Base-by-base conservation (phyloP, 768 basidiomycete genomes). In the Boletus bicolor region DNA sequence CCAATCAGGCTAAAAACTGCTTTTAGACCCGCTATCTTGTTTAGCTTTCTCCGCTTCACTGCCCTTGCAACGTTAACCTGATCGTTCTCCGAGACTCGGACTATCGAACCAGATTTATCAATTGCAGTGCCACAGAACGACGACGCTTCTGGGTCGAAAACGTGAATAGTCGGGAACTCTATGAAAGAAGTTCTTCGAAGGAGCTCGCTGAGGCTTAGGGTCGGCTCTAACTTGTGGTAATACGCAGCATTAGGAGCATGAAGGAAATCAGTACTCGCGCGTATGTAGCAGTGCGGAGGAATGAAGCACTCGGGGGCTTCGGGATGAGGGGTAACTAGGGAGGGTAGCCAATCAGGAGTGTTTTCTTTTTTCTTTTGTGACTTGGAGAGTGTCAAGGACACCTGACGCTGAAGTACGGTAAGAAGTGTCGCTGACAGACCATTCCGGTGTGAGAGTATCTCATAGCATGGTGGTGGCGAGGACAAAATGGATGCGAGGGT, bases 91-190 rank as follows among this genome's bases (percentile, higher is more conserved):
- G 15, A 52, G n/a, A 45, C 10, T 15, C 24, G 58, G 28, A 65
- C 36, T 28, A 68, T 49, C 30, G 75, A 74, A 3, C 85, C 85
- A 45, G 76, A 68, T 42, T 76, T 75, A 54, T 87, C 80, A 15
- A 88, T 74, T n/a, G 91, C 63, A 9, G 75, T 75, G 7, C 83
- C 86, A 8, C 69, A 71, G 69, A 91, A 93, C 14, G 63, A 72
- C 4, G 69, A 69, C 32, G 84, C 72, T 19, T 68, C 74, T 24
- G 73, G 80, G 45, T 86, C 82, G 77, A 85, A 86, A 7, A 95
- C 70, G 53, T 93, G 87, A 44, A 96, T 82, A 1, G 85, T 85
- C 7, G 93, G 93, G 64, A 82, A 96, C 69, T 96, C 93, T 34
- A 89, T 79, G 69, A 93, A 93, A 30, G 82, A 75, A 42, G 82